Conservation (phyloP, 331 rosid genomes). For the Pyracantha coccinea region DNA sequence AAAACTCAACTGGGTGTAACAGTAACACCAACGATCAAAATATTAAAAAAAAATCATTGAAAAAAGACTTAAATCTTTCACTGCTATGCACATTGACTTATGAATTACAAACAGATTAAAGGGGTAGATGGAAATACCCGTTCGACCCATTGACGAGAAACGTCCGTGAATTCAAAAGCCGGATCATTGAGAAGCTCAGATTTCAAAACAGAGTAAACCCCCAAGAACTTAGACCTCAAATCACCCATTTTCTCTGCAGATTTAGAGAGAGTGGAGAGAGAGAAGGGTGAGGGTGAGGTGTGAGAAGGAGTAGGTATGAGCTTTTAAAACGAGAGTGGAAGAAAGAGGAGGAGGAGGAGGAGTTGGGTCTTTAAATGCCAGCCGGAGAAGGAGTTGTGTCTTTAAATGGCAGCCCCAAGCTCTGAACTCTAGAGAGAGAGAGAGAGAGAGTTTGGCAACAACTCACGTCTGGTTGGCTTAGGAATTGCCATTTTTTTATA, state of each 20-base stretch:
- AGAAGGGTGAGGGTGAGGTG: background rate
- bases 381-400: background rate
- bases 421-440: background rate
- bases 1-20: background rate
- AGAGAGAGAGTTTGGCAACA: too few relatives aligned
- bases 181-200: conserved; percentile 40
- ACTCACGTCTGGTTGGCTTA: too few relatives aligned
- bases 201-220: conserved; percentile 37
- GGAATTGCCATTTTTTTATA: too few relatives aligned
- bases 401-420: background rate
- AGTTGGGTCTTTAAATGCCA: background rate
- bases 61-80: background rate
- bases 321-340: background rate
- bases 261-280: background rate
- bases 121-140: conserved; percentile 16
- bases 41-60: background rate
- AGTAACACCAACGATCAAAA: background rate
- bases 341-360: background rate
- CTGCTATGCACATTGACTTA: background rate
- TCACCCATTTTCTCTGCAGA: conserved; percentile 16
- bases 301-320: background rate
- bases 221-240: conserved; percentile 31
- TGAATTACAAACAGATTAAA: background rate
- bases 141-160: conserved; percentile 39
- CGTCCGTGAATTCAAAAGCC: conserved; percentile 41